phyloP scores from a whole-genome alignment of 108 stramenopile species.

The Nitzschia sp. region DNA sequence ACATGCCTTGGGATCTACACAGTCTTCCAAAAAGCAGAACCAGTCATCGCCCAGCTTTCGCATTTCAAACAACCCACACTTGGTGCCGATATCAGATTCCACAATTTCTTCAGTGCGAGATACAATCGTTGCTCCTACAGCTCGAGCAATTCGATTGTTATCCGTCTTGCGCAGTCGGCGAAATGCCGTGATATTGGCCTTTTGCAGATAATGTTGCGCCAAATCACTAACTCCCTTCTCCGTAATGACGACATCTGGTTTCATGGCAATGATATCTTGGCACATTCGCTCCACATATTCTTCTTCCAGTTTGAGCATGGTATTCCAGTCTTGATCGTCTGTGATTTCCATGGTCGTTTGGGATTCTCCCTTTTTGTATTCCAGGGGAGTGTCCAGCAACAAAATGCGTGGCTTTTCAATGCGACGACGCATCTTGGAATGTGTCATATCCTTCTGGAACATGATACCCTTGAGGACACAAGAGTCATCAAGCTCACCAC shows the following conservation, averaged over 20 bases:
- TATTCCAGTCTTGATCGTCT: slow-evolving; percentile 99
- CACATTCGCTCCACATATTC: slow-evolving; percentile 99
- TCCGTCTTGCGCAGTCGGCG: slow-evolving; percentile 98
- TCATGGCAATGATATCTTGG: slow-evolving; percentile 96
- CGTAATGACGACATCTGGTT: slow-evolving; percentile 99
- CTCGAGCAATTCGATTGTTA: slow-evolving; percentile 99
- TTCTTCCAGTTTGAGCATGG: slow-evolving; percentile 97
- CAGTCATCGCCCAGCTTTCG: slow-evolving; percentile 98
- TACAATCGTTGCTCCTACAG: slow-evolving; percentile 98
- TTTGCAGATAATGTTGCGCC: slow-evolving; percentile 99
- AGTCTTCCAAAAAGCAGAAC: slow-evolving; percentile 98
- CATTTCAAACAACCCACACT: slow-evolving; percentile 99
- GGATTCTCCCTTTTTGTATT: slow-evolving; percentile 99
- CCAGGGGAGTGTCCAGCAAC: slow-evolving; percentile 96
- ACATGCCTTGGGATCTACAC: slow-evolving; percentile 98
- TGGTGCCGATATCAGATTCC: slow-evolving; percentile 97
- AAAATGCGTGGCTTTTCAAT: slow-evolving; percentile 99
- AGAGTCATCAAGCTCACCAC: slow-evolving; percentile 96
- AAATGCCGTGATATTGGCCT: slow-evolving; percentile 98
- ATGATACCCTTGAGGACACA: slow-evolving; percentile 96
- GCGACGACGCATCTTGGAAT: slow-evolving; percentile 97
- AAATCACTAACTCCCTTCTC: slow-evolving; percentile 99
- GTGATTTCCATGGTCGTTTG: slow-evolving; percentile 99
- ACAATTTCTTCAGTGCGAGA: slow-evolving; percentile 98
- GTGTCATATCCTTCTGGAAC: slow-evolving; percentile 99